These are phyloP conservation scores for Kwoniella botswanensis DNA, from an alignment of 768 basidiomycete genomes.

Conservation along the genomic window DNA sequence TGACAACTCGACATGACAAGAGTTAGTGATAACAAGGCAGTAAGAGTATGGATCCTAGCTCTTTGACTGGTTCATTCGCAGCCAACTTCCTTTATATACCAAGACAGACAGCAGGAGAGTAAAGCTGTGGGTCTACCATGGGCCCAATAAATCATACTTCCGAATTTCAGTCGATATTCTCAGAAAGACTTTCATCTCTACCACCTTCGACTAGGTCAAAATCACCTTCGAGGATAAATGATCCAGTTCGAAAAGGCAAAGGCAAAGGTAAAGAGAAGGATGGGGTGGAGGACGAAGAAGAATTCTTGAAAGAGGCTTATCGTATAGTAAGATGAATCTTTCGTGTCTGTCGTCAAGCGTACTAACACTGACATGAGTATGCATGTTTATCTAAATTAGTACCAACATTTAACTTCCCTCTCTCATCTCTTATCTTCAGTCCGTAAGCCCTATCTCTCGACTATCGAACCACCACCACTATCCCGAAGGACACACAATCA, in stretches of 20 bases:
- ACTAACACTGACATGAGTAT: too few relatives aligned
- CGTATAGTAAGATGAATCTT: slow-evolving; percentile 46
- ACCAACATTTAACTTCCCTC: slow-evolving; percentile 51
- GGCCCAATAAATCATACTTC: slow-evolving; percentile 32
- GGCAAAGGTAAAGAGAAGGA: slow-evolving; percentile 26
- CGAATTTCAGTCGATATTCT: slow-evolving; percentile 29
- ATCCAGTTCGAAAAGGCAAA: not conserved
- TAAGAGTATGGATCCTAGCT: too few relatives aligned
- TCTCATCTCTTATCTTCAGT: slow-evolving; percentile 68
- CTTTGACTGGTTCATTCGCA: too few relatives aligned
- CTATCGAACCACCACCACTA: slow-evolving; percentile 59
- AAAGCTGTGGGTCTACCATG: slow-evolving; percentile 8
- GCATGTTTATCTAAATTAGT: slow-evolving; percentile 24
- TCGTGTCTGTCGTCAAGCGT: too few relatives aligned
- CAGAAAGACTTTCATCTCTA: slow-evolving; percentile 12
- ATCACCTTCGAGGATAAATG: slow-evolving; percentile 14
- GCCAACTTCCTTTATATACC: too few relatives aligned
- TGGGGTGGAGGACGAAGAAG: slow-evolving; percentile 29
- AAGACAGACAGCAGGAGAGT: too few relatives aligned
- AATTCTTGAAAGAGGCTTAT: slow-evolving; percentile 56
- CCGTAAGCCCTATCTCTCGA: slow-evolving; percentile 85
- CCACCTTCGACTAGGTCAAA: slow-evolving; percentile 19
- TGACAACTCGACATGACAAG: not conserved
- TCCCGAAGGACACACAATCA: slow-evolving; percentile 19
- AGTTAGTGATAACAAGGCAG: not conserved